These are phyloP conservation scores for Pseudogymnoascus sp. DNA, from an alignment of 2,329 filamentous ascomycete genomes.

Conservation along the genomic window DNA sequence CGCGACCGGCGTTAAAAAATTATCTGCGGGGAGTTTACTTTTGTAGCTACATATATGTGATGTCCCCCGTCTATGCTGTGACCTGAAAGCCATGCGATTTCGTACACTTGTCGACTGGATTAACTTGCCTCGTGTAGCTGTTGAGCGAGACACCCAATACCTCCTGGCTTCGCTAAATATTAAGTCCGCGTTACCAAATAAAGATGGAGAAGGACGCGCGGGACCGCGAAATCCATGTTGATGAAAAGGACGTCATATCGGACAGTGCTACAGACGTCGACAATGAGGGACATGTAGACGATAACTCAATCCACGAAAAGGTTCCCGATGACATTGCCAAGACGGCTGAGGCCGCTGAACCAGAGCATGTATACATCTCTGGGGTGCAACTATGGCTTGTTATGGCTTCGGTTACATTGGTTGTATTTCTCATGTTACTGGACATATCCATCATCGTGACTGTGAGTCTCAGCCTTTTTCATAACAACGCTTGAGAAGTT, in stretches of 20 bases:
- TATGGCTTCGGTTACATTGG: constrained; percentile 16
- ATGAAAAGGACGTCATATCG: not conserved
- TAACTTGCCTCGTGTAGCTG: not conserved
- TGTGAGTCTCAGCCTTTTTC: constrained; percentile 37
- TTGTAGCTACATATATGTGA: not conserved
- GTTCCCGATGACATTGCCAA: constrained; percentile 8
- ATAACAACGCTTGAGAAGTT: constrained; percentile 28
- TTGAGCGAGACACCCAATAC: not conserved
- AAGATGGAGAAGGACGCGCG: not conserved
- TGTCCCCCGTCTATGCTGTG: not conserved
- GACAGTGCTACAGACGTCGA: constrained; percentile 1
- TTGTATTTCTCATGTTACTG: constrained; percentile 21
- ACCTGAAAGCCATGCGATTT: not conserved
- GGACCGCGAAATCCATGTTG: not conserved
- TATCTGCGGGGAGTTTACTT: not conserved
- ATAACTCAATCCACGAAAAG: not conserved
- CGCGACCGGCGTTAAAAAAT: not conserved
- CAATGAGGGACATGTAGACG: not conserved
- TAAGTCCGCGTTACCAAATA: not conserved
- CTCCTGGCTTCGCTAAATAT: not conserved
- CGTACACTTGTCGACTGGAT: not conserved
- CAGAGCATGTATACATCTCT: constrained; percentile 19
- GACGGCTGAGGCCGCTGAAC: constrained; percentile 10
- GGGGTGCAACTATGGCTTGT: constrained; percentile 17
- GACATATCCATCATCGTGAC: constrained; percentile 19